Evolutionary conservation across 2,329 filamentous ascomycete species (phyloP), one percentile per base, ranked within the genome.

Genomic region (Cordyceps javanica): DNA sequence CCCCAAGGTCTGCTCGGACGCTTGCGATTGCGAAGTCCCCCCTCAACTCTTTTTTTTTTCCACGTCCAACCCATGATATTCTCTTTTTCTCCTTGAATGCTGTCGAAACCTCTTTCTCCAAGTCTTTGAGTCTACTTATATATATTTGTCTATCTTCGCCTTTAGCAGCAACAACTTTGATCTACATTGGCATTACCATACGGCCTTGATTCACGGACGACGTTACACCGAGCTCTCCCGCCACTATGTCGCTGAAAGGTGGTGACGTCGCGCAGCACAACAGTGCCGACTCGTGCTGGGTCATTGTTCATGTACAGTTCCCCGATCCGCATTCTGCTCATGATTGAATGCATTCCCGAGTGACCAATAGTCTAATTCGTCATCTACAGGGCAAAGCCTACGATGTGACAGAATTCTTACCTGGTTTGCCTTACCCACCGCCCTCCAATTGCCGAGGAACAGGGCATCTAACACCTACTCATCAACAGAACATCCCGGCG

Each of bases 381-480:
- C 38, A 61, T 60, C 28, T 61, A n/a, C 62, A 86, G 79, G 83
- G 90, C 60, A 89, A 89, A 73, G 90, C 87, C 58, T 95, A 95
- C 75, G 91, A 96, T 78, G 90, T 95, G 59, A 95, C 91, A 4
- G 89, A 92, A 44, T 94, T 94, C 70, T 74, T 95, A n/a, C 88
- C 89, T 55, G 86, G 86, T 86, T 70, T 55, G 72, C 68, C 25
- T 28, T 57, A 56, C 48, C 26, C 41, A 28, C 23, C 49, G 21
- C 10, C 30, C 32, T 30, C 30, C 39, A 28, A 38, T 55, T n/a
- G 11, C 52, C 52, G 39, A 45, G 52, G 30, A 16, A 21, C 9
- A 42, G 45, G 39, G 26, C 3, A 26, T 21, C 45, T 45, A 45
- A 56, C 48, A 25, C 5, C 38, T 45, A 19, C 21, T 26, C 21